Evolutionary conservation across 2,329 filamentous ascomycete genomes (phyloP), one percentile per base, ranked within the genome.

Genomic region (Penicillium verrucosum): DNA sequence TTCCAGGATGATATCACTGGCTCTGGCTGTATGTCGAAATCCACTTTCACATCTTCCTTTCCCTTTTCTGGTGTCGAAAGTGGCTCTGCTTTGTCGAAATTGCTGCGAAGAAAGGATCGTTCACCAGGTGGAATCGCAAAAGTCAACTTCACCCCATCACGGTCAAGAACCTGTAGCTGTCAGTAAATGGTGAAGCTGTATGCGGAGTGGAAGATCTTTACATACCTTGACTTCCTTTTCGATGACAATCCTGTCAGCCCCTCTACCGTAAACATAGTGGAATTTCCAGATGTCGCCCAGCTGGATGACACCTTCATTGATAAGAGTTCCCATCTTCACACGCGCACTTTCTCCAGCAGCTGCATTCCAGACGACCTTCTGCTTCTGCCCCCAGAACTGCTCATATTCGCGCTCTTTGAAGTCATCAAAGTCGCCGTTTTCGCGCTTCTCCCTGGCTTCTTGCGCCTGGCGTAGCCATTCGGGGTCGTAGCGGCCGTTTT

Each of bases 331-430:
- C 27, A 79, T 51, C 55, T 73, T 78, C 14, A 79, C 67, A 34
- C 70, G 74, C 5, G 71, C 71, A 56, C 73, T 75, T 54, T 79
- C 74, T 4, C 78, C 78, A 9, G 78, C 75, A 51, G 67, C n/a
- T 18, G 74, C 58, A 9, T 56, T 57, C 36, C 60, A 62, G 42
- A 68, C 63, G 36, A 74, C 57, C 57, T 71, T 76, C 66, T 77
- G 76, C 60, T 82, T 83, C 67, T 84, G 80, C 0, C 83, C 83
- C 81, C 83, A 86, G 61, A 81, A 82, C 54, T 76, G 68, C 66
- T 86, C 82, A 14, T 79, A 80, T 57, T 84, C 79, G 44, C 73
- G 68, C 44, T 80, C 78, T 67, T 85, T 81, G 71, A 80, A 84
- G 6, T 73, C 72, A 62, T 88, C 83, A 59, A 82, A 88, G 7